Conservation (phyloP, 352 stramenopile genomes). For the Globisporangium echinulatum region DNA sequence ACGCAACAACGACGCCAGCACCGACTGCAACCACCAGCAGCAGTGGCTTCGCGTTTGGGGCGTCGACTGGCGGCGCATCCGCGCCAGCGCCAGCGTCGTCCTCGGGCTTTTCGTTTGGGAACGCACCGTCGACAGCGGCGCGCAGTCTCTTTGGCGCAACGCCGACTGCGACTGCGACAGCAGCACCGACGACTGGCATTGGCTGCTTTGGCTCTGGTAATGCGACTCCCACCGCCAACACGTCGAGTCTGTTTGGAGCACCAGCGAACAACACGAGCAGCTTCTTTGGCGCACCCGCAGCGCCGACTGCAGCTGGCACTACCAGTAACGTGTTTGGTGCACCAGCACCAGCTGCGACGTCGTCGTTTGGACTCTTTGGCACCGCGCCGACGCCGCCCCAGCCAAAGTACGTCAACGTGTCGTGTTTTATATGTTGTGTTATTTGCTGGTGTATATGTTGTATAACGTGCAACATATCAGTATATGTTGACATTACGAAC, state of each 20-base stretch:
- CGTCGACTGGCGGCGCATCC: no score
- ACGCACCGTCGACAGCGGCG: constrained; percentile 7
- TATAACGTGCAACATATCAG: no score
- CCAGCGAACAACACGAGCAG: constrained; percentile 10
- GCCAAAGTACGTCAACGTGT: constrained; percentile 9
- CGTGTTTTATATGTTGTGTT: neutral
- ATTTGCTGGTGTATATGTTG: no score
- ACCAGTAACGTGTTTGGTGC: constrained; percentile 10
- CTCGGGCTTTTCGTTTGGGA: constrained; percentile 23
- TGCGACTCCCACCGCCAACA: constrained; percentile 4
- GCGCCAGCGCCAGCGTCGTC: constrained; percentile 1
- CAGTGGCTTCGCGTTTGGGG: constrained; percentile 14
- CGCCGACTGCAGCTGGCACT: neutral
- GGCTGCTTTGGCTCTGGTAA: constrained; percentile 20
- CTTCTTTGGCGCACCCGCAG: constrained; percentile 13
- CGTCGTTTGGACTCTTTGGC: constrained; percentile 19
- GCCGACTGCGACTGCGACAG: neutral
- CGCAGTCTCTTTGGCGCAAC: constrained; percentile 20
- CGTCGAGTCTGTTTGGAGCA: constrained; percentile 19
- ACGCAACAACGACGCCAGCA: neutral
- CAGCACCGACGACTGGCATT: constrained; percentile 7
- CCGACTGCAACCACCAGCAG: constrained; percentile 10
- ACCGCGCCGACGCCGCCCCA: neutral
- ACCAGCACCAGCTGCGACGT: constrained; percentile 1
- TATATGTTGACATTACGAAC: neutral